Evolutionary conservation across 345 rosid genomes (phyloP).

Genomic region (Bretschneidera sinensis): DNA sequence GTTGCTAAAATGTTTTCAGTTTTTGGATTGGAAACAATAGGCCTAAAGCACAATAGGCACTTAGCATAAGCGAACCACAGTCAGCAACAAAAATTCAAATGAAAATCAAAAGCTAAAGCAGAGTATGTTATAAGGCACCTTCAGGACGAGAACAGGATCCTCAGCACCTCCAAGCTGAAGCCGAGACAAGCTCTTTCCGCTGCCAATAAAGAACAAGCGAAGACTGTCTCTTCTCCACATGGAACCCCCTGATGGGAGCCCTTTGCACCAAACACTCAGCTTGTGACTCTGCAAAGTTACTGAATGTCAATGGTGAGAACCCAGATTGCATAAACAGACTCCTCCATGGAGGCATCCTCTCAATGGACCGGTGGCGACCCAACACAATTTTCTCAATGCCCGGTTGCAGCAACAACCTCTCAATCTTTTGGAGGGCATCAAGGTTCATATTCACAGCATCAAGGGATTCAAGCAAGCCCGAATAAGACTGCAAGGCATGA

Average conservation of each 20-base stretch:
- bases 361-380: slow-evolving; percentile 58
- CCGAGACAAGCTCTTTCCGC: slow-evolving; percentile 72
- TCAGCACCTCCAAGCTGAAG: slow-evolving; percentile 89
- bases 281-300: slow-evolving; percentile 78
- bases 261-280: slow-evolving; percentile 81
- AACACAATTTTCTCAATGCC: slow-evolving; percentile 53
- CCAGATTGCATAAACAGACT: slow-evolving; percentile 64
- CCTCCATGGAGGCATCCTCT: slow-evolving; percentile 67
- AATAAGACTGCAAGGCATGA: slow-evolving; percentile 62
- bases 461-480: slow-evolving; percentile 67
- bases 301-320: slow-evolving; percentile 57
- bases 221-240: slow-evolving; percentile 70
- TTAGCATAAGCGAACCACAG: slow-evolving; percentile 36
- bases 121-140: slow-evolving; percentile 24
- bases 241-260: slow-evolving; percentile 66
- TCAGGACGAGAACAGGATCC: too few species aligned
- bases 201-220: slow-evolving; percentile 84
- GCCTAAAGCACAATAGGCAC: slow-evolving; percentile 40
- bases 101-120: slow-evolving; percentile 34
- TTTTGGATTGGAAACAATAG: slow-evolving; percentile 34
- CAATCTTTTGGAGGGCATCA: slow-evolving; percentile 79
- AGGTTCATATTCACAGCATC: slow-evolving; percentile 70
- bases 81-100: too few species aligned
- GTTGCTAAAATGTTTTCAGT: slow-evolving; percentile 32
- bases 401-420: slow-evolving; percentile 72